Conservation (phyloP, 805 yeast genomes). For the Zygosaccharomyces siamensis region DNA sequence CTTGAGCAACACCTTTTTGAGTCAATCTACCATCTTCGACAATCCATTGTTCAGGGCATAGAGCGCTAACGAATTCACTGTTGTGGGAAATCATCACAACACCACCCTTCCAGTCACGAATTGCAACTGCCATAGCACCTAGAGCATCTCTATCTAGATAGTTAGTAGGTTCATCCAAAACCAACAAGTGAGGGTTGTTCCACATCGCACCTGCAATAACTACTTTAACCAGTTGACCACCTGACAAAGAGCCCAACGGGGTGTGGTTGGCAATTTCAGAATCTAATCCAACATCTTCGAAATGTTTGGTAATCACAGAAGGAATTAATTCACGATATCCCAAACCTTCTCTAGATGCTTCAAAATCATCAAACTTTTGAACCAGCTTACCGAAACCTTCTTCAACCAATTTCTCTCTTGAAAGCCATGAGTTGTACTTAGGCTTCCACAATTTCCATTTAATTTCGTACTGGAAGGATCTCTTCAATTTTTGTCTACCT, state of each 20-base stretch:
- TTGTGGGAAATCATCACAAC: slow-evolving; percentile 98
- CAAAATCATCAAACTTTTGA: slow-evolving; percentile 97
- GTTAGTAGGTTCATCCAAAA: slow-evolving; percentile 96
- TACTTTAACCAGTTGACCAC: slow-evolving; percentile 97
- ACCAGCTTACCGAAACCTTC: slow-evolving; percentile 87
- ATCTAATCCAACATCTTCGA: slow-evolving; percentile 94
- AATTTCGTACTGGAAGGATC: slow-evolving; percentile 92
- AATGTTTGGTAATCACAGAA: slow-evolving; percentile 89
- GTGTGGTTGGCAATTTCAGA: slow-evolving; percentile 99
- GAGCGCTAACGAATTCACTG: slow-evolving; percentile 92
- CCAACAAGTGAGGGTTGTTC: slow-evolving; percentile 97
- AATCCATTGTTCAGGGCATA: slow-evolving; percentile 98
- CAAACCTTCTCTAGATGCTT: slow-evolving; percentile 97
- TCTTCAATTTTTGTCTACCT: slow-evolving; percentile 95
- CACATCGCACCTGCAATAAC: slow-evolving; percentile 99
- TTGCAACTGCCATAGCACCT: slow-evolving; percentile 96
- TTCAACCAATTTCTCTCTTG: slow-evolving; percentile 73
- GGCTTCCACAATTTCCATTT: slow-evolving; percentile 94
- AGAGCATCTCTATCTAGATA: slow-evolving; percentile 96
- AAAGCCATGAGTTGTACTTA: slow-evolving; percentile 88
- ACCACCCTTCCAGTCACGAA: slow-evolving; percentile 97
- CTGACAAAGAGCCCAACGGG: slow-evolving; percentile 92
- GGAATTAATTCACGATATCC: slow-evolving; percentile 95
- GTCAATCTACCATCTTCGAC: slow-evolving; percentile 89
- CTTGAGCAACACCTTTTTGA: slow-evolving; percentile 71